These are phyloP conservation scores for Neohortaea acidophila DNA, from an alignment of 495 filamentous ascomycete species.

Conservation along the genomic window DNA sequence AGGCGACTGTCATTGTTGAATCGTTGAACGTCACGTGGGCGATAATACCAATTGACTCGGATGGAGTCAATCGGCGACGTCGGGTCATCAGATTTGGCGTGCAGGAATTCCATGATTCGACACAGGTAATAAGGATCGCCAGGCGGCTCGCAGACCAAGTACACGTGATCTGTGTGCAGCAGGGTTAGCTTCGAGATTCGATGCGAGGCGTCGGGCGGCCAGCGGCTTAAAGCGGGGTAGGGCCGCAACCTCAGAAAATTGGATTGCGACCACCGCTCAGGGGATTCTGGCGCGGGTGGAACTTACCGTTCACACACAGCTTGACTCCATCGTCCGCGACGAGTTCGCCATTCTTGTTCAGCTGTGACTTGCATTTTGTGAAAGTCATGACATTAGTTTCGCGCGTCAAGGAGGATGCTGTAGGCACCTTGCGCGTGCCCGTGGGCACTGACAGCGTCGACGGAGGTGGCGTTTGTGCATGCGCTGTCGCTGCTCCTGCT, in stretches of 20 bases:
- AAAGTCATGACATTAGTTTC: conserved; percentile 77
- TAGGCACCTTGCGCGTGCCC: conserved; percentile 9
- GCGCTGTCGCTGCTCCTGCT: conserved; percentile 13
- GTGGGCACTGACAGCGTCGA: conserved; percentile 11
- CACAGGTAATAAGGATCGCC: conserved; percentile 96
- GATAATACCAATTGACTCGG: conserved; percentile 95
- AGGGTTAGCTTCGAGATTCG: too few species aligned
- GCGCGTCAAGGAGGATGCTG: conserved; percentile 13
- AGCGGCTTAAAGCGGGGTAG: conserved; percentile 9
- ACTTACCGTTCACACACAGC: conserved; percentile 72
- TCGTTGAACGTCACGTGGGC: conserved; percentile 86
- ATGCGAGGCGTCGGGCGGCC: too few species aligned
- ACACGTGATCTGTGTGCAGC: conserved; percentile 93
- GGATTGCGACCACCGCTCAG: background rate
- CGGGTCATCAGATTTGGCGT: conserved; percentile 51
- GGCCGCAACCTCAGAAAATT: conserved; percentile 9
- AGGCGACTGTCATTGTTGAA: conserved; percentile 77
- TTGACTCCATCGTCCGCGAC: conserved; percentile 81
- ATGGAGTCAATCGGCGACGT: conserved; percentile 66
- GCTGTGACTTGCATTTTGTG: conserved; percentile 46
- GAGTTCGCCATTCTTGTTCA: conserved; percentile 59
- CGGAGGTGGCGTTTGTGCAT: conserved; percentile 6
- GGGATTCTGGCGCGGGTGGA: background rate
- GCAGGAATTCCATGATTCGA: conserved; percentile 94
- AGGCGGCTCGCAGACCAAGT: conserved; percentile 92